Evolutionary conservation across 176 grass and related monocot genomes (phyloP), one percentile per base, ranked within the genome.

Genomic region (Oryza meyeriana): DNA sequence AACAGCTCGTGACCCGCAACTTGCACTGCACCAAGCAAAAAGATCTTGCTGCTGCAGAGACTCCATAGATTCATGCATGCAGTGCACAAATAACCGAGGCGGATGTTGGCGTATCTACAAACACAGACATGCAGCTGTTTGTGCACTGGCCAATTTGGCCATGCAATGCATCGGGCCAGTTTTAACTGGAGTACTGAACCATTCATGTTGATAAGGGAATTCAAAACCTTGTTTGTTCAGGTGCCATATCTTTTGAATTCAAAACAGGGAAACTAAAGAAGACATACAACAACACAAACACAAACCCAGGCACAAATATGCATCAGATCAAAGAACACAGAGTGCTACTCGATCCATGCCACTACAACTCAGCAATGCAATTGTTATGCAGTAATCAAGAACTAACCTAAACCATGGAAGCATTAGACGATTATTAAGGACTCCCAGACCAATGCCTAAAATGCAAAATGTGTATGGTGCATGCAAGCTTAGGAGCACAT

Each of bases 401-500:
- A 35, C 28, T 18, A 66, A 33, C 2, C 7, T 67, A 35, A 36
- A 36, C 31, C 64, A 10, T 68, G 65, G 65, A 2, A 10, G 1
- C 42, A 66, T 11, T 36, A n/a, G 6, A n/a, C n/a, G 66, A 36
- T 38, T 55, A 55, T n/a, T 55, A 55, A 22, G 5, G 50, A 55
- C 18, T 55, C 50, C 13, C 50, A 55, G 9, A 40, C 7, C 9
- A 18, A 50, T 50, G 47, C 64, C 10, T 22, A 6, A 22, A 35
- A 68, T 38, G 66, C 1, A 4, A 5, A n/a, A 55, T 55, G 10
- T 47, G 30, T 9, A 74, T 50, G 20, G 2, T 26, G 1, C 20
- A 0, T 32, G 0, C 5, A 5, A 55, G 30, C 29, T 59, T 58
- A 24, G 22, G 22, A 16, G 90, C 94, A 97, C 85, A 92, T 88